Base-by-base conservation (phyloP, 495 filamentous ascomycete genomes). In the Penicillium canariense region DNA sequence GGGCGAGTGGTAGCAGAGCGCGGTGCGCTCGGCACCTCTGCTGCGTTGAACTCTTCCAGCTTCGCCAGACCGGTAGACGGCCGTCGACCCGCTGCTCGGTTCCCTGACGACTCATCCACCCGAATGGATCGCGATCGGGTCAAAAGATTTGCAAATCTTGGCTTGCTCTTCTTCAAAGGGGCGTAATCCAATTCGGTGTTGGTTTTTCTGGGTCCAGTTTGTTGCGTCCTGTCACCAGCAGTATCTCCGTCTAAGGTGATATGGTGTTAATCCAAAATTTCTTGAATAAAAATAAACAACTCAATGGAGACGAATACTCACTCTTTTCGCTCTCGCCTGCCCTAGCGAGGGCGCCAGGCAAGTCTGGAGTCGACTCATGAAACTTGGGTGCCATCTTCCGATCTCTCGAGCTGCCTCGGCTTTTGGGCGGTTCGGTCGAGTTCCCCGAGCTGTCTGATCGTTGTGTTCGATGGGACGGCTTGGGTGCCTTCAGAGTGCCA, bases 51-150 rank as follows among this genome's bases (percentile, higher is more conserved):
- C 45, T 78, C 73, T 35, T 77, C 72, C 20, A 78, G 59, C 47
- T 65, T 76, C 44, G 73, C 67, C 9, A 77, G 61, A 22, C 72
- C 70, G 10, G 70, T 76, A 12, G 75, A 77, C 15, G 79, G 78
- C 18, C 73, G 75, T 56, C 73, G 63, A 22, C 66, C 64, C 20
- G 67, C 58, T 35, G 66, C 59, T 57, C 68, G 69, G 45, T 63
- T 66, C 20, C 54, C 60, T 14, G 75, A 68, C 6, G 66, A 68
- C 11, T 81, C 77, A 48, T 81, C 79, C 11, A 75, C 52, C 20
- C 86, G 84, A 50, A 87, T 81, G 9, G 88, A 91, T 48, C 82
- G 84, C 25, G 85, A 85, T 34, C 88, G 84, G 27, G 78, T 78
- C 15, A 91, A 69, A 20, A 91, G 74, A 23, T 79, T 75, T 30